These are phyloP conservation scores for Aspergillus sclerotiicarbonarius DNA, from an alignment of 495 filamentous ascomycete species.

Conservation along the genomic window DNA sequence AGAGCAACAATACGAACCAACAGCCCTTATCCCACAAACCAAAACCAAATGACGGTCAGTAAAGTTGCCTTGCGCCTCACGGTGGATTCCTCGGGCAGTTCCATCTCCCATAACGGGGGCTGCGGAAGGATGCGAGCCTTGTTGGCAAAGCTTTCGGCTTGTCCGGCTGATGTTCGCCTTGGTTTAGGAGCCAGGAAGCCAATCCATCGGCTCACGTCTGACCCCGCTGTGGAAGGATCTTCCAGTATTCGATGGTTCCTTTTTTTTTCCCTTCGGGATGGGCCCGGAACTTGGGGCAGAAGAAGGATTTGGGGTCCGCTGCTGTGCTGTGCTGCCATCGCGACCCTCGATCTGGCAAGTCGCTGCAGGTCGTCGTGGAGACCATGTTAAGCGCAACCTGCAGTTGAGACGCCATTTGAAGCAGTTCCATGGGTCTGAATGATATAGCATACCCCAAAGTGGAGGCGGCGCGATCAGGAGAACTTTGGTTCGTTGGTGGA, in stretches of 20 bases:
- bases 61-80: slow-evolving; percentile 1
- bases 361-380: not conserved
- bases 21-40: not conserved
- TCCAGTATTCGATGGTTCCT: not conserved
- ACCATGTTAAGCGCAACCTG: not conserved
- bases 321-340: not conserved
- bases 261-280: not conserved
- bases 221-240: slow-evolving; percentile 1
- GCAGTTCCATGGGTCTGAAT: not conserved
- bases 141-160: slow-evolving; percentile 3
- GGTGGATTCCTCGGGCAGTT: not conserved
- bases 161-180: slow-evolving; percentile 6
- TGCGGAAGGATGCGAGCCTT: not conserved
- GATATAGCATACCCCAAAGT: not conserved
- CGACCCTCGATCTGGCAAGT: not conserved
- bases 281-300: not conserved
- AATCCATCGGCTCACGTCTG: not conserved
- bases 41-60: not conserved
- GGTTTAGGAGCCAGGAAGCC: not conserved
- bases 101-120: not conserved
- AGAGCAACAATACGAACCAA: not conserved
- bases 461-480: not conserved
- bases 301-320: slow-evolving; percentile 2
- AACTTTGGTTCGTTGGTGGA: slow-evolving; percentile 1
- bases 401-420: not conserved